Percentiles rank a stretch among this genome's conserved stretches.
These are phyloP conservation scores for Suillus americanus DNA, from an alignment of 768 basidiomycete genomes.

Conservation along the genomic window DNA sequence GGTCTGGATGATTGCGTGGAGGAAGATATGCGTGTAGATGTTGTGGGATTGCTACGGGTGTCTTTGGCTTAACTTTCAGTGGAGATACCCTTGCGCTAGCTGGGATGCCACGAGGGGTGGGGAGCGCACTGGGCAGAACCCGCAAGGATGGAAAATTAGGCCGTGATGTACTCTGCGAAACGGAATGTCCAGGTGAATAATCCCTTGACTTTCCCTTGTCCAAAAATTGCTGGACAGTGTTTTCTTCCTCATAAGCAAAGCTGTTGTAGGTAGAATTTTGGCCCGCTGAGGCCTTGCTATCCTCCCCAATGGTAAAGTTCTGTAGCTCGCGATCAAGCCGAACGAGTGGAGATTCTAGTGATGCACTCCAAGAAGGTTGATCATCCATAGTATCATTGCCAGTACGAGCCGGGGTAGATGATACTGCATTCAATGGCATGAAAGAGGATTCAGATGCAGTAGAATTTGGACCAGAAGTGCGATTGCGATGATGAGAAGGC, in stretches of 20 bases:
- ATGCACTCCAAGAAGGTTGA: constrained; percentile 68
- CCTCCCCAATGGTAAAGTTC: constrained; percentile 43
- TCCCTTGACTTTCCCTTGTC: constrained; percentile 51
- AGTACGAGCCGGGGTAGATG: constrained; percentile 71
- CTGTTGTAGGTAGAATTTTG: constrained; percentile 26
- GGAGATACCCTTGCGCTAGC: constrained; percentile 42
- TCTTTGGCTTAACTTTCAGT: constrained; percentile 56
- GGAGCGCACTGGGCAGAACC: constrained; percentile 22
- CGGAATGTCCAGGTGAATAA: constrained; percentile 28
- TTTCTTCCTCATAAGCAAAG: constrained; percentile 31
- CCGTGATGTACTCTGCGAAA: constrained; percentile 51
- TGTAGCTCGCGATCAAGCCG: constrained; percentile 64
- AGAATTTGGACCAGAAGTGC: constrained; percentile 40
- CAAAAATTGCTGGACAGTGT: constrained; percentile 27
- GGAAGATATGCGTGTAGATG: constrained; percentile 63
- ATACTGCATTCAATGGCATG: constrained; percentile 67
- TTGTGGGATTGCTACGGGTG: constrained; percentile 51
- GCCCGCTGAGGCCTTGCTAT: constrained; percentile 33
- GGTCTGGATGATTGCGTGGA: constrained; percentile 63
- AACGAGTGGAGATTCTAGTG: constrained; percentile 72
- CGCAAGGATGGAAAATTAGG: constrained; percentile 45
- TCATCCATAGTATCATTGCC: constrained; percentile 43
- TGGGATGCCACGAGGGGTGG: constrained; percentile 38
- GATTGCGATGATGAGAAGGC: constrained; percentile 11
- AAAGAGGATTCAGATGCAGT: constrained; percentile 71